Base-by-base conservation (phyloP, 1,284 basidiomycete genomes). In the Mycena citricolor region DNA sequence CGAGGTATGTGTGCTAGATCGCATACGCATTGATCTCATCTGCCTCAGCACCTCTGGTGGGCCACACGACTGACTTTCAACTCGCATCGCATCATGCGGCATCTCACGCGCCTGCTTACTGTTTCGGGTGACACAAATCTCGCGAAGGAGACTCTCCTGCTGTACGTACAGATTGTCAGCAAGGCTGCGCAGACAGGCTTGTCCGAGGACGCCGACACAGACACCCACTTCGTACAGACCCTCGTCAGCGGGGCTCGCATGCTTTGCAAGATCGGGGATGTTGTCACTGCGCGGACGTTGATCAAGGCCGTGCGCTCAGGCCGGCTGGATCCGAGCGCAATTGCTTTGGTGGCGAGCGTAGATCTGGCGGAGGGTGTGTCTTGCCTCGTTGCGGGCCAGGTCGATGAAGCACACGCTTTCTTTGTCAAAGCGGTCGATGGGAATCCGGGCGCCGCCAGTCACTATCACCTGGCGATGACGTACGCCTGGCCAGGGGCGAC, bases 1-100 rank as follows among this genome's bases (percentile, higher is more conserved):
- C 45, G 86, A 89, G 59, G 84, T 86, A 54, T 57, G 81, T 76
- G 37, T 43, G 13, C 39, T 20, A 14, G 8, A 24, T 39, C 39
- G 44, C 26, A 42, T 43, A 5, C 58, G 13, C 38, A 22, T 44
- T 47, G 32, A 34, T 32, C 16, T 45, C 23, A 26, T 35, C 10
- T n/a, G 22, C 26, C 23, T 13, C 54, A 92, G 81, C 74, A 90
- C 12, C 72, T 97, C 1, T 94, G 91, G 86, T 93, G 91, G 90
- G 85, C 90, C 2, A 93, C 90, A 8, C 82, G 84, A 14, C 75
- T 92, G 17, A 97, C 93, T 0, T 95, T 97, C 71, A 93, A 95
- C 59, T 94, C 90, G 1, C 85, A 86, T 54, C 78, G 82, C 7
- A 70, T 95, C 12, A 77, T 90, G 44, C 83, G 92, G 0, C 89